Conservation (phyloP, 2,329 filamentous ascomycete genomes). For the Teratosphaeria pseudoeucalypti region DNA sequence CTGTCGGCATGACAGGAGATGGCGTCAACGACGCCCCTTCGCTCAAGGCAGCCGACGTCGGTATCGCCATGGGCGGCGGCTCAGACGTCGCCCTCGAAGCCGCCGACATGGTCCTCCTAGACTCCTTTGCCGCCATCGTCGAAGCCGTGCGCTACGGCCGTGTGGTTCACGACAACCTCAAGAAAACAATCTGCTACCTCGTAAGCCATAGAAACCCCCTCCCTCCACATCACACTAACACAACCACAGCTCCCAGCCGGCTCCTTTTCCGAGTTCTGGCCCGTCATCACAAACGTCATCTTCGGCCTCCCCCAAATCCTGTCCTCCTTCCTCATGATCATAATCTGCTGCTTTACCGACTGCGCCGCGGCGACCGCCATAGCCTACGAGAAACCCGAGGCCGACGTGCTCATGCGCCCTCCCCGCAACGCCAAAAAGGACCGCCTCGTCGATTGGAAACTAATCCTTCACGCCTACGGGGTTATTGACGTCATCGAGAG, state of each 20-base stretch:
- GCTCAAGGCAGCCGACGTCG: slow-evolving; percentile 35
- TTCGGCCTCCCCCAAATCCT: slow-evolving; percentile 66
- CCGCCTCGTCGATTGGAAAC: slow-evolving; percentile 60
- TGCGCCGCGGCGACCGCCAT: slow-evolving; percentile 62
- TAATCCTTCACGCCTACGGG: slow-evolving; percentile 63
- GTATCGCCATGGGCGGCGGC: slow-evolving; percentile 37
- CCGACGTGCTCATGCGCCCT: slow-evolving; percentile 59
- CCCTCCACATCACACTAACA: not conserved
- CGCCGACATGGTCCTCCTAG: slow-evolving; percentile 35
- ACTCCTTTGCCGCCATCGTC: slow-evolving; percentile 37
- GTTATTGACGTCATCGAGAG: slow-evolving; percentile 50
- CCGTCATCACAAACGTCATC: slow-evolving; percentile 58
- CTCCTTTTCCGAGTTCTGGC: slow-evolving; percentile 66
- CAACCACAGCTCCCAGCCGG: slow-evolving; percentile 49
- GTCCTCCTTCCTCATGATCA: slow-evolving; percentile 59
- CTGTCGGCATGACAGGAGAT: slow-evolving; percentile 46
- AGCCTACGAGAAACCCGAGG: slow-evolving; percentile 67
- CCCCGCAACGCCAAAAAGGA: slow-evolving; percentile 61
- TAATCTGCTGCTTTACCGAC: slow-evolving; percentile 60
- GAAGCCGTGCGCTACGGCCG: slow-evolving; percentile 37
- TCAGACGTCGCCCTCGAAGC: slow-evolving; percentile 37
- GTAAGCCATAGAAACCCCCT: not conserved
- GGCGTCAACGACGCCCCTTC: slow-evolving; percentile 38
- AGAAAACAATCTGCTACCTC: slow-evolving; percentile 21
- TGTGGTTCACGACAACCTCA: slow-evolving; percentile 37